Evolutionary conservation across 345 rosid species (phyloP).

Genomic region (Ailanthus altissimus): DNA sequence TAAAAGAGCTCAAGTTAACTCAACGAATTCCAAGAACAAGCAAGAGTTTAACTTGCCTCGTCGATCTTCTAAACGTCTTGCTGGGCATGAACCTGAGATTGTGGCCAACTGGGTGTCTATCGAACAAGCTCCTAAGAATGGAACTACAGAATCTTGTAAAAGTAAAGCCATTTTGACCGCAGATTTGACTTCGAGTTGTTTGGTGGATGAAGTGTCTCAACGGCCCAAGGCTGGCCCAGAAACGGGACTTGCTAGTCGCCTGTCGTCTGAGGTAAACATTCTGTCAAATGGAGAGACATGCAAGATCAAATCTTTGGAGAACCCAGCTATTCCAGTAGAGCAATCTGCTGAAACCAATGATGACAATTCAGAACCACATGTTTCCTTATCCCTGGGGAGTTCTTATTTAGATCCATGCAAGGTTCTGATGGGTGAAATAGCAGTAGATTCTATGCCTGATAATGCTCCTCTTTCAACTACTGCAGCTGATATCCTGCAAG

Average conservation of each 20-base stretch:
- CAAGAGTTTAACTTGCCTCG: conserved; percentile 27
- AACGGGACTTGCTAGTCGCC: conserved; percentile 4
- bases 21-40: conserved; percentile 23
- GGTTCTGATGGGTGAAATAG: conserved; percentile 33
- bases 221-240: conserved; percentile 15
- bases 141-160: conserved; percentile 2
- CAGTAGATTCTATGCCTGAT: conserved; percentile 20
- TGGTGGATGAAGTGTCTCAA: conserved; percentile 26
- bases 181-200: neutral
- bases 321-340: conserved; percentile 17
- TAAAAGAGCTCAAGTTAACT: conserved; percentile 23
- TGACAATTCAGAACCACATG: conserved; percentile 24
- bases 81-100: conserved; percentile 29
- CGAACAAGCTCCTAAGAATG: conserved; percentile 9
- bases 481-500: conserved; percentile 18
- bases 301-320: conserved; percentile 23
- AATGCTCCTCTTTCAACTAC: conserved; percentile 24
- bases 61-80: conserved; percentile 29
- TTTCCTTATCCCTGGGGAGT: conserved; percentile 22
- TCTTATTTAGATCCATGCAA: conserved; percentile 35
- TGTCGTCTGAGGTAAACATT: neutral
- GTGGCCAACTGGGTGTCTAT: neutral
- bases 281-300: neutral
- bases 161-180: conserved; percentile 7
- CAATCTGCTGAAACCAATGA: conserved; percentile 19